A percentile compares a stretch with the other conserved stretches of the same genome.
phyloP scores from a whole-genome alignment of 768 basidiomycete species.

The Porphyrellus cyaneotinctus region DNA sequence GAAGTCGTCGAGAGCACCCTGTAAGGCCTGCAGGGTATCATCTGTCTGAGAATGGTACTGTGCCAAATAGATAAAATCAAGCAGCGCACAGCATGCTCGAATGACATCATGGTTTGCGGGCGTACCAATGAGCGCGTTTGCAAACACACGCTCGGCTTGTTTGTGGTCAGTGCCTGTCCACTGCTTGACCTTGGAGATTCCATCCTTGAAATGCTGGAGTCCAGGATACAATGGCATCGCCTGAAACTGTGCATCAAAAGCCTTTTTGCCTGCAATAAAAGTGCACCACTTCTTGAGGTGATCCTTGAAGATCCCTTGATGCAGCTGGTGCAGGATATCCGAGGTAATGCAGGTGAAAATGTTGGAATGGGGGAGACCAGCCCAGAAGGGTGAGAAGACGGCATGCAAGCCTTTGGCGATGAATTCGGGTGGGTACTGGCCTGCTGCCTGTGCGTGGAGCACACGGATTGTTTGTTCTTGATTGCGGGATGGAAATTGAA shows the following conservation, averaged over 20 bases:
- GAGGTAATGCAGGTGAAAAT: background rate
- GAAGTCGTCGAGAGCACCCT: background rate
- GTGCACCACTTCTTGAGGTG: background rate
- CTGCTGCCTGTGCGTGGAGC: background rate
- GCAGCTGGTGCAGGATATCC: background rate
- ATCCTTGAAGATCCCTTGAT: background rate
- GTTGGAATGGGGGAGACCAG: background rate
- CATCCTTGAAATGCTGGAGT: background rate
- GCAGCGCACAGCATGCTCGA: background rate
- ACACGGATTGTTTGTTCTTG: background rate
- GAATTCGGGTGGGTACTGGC: background rate
- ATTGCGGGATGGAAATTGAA: background rate
- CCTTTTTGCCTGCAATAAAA: fast-evolving
- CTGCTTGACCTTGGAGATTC: background rate
- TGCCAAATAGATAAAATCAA: background rate
- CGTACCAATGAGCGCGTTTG: background rate
- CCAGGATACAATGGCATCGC: background rate
- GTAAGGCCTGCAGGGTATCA: background rate
- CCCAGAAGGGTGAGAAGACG: conserved; percentile 3
- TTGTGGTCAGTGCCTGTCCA: background rate
- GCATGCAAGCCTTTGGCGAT: background rate
- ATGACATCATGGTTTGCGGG: background rate
- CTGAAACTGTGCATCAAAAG: background rate
- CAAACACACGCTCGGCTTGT: background rate
- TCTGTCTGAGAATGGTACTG: background rate